A percentile compares a stretch with the other conserved stretches of the same genome.
phyloP scores from a whole-genome alignment of 1,284 basidiomycete species.

The Coniferiporia weirii region DNA sequence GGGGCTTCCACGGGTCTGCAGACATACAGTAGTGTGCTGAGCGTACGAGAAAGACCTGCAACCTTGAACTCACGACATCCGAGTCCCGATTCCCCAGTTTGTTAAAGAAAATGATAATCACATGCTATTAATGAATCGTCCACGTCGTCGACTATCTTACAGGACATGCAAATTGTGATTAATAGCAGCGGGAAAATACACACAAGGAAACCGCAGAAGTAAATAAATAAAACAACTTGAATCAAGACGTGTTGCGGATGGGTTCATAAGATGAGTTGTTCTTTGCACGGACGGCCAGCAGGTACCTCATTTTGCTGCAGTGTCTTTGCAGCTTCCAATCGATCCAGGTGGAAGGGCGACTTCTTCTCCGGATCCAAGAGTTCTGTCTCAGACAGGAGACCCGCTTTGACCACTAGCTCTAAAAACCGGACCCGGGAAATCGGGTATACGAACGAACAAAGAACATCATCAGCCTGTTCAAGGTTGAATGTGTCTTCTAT shows the following conservation, averaged over 20 bases:
- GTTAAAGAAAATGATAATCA: background rate
- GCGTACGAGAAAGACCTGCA: background rate
- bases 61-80: background rate
- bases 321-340: background rate
- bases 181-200: too few relatives aligned
- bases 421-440: constrained; percentile 8
- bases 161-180: too few relatives aligned
- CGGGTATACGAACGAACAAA: constrained; percentile 46
- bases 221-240: too few relatives aligned
- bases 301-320: background rate
- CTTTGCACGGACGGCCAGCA: background rate
- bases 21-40: constrained; percentile 5
- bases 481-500: background rate
- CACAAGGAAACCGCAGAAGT: too few relatives aligned
- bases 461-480: constrained; percentile 48
- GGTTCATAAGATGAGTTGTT: background rate
- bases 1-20: background rate
- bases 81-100: too few relatives aligned
- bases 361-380: background rate
- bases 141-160: too few relatives aligned
- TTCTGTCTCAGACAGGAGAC: background rate
- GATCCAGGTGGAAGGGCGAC: background rate
- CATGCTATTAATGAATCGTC: background rate
- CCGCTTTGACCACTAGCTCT: background rate
- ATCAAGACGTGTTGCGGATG: too few relatives aligned